Conservation (phyloP, 441 rosid species). For the Populus hybrid region DNA sequence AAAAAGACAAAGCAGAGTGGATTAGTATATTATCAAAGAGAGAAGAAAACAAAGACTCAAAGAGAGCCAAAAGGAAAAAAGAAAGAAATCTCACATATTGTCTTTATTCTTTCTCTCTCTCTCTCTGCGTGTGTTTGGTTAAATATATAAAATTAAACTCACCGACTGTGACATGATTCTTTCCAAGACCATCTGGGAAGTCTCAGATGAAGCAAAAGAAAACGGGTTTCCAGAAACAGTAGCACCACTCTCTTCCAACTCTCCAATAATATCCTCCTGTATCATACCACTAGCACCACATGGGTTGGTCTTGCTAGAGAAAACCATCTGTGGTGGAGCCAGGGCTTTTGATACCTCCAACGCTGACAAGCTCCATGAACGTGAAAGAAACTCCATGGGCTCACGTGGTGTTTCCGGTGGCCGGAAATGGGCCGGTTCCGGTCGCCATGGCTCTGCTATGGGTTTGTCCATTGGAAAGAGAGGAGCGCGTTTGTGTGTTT, state of each 20-base stretch:
- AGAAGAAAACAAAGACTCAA: slow-evolving; percentile 2
- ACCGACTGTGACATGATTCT: slow-evolving; percentile 98
- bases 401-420: slow-evolving; percentile 89
- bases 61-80: neutral
- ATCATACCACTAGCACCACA: slow-evolving; percentile 25
- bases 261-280: slow-evolving; percentile 62
- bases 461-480: slow-evolving; percentile 18
- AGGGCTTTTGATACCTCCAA: slow-evolving; percentile 77
- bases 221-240: slow-evolving; percentile 81
- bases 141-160: slow-evolving; percentile 24
- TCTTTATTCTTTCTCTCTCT: neutral
- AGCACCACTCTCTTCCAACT: slow-evolving; percentile 47
- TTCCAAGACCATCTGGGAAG: slow-evolving; percentile 94
- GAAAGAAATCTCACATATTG: neutral
- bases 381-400: slow-evolving; percentile 92
- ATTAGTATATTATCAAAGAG: neutral
- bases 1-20: slow-evolving; percentile 2
- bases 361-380: slow-evolving; percentile 93
- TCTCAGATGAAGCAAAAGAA: slow-evolving; percentile 84
- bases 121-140: too few relatives aligned
- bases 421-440: slow-evolving; percentile 49
- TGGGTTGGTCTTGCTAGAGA: slow-evolving; percentile 39
- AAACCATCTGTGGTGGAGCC: slow-evolving; percentile 46
- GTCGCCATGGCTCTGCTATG: slow-evolving; percentile 42
- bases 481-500: neutral